Base-by-base conservation (phyloP, 495 filamentous ascomycete genomes). In the Echria macrotheca region DNA sequence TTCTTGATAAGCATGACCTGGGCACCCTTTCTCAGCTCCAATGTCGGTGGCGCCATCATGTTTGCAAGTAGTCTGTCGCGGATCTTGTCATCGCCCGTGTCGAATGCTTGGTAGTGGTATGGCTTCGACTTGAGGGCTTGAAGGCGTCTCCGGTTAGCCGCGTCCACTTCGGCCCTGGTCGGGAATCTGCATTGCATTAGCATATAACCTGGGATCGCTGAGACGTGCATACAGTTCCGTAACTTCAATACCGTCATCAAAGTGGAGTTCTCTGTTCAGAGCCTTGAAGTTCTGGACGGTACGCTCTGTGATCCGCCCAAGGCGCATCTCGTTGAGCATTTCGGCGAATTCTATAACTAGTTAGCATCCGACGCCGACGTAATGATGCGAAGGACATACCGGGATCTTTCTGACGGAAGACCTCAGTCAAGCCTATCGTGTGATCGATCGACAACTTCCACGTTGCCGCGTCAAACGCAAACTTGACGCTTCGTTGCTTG, bases 1-100 rank as follows among this genome's bases (percentile, higher is more conserved):
- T 98, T 98, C 61, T 98, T 98, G 75, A 97, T 96, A n/a, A 98
- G 69, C 93, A 98, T 97, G 22, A 98, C 94, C 61, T 97, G 94
- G 0, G 90, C 84, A 14, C 89, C 89, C 56, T 91, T 87, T 67
- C 96, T 97, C 35, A 98, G 72, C 37, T 83, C 77, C 14, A 97
- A 78, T 0, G 59, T 53, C 23, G 75, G 75, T 3, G 93, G 89
- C 0, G 91, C 91, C 89, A 98, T 96, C 80, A 93, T 96, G 61
- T 87, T 94, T 2, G 78, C 57, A 0, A 98, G 73, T 1, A 97
- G 68, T 63, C 81, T 91, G 11, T 91, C 87, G 23, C 89, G 86
- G 31, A 81, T 58, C 1, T 63, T 59, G 5, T 67, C 63, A 53
- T 97, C 89, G 15, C 94, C 93, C n/a, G 79, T 71, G 65, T 98